These are phyloP conservation scores for Coniochaeta ligniaria DNA, from an alignment of 2,329 filamentous ascomycete genomes.

Conservation along the genomic window DNA sequence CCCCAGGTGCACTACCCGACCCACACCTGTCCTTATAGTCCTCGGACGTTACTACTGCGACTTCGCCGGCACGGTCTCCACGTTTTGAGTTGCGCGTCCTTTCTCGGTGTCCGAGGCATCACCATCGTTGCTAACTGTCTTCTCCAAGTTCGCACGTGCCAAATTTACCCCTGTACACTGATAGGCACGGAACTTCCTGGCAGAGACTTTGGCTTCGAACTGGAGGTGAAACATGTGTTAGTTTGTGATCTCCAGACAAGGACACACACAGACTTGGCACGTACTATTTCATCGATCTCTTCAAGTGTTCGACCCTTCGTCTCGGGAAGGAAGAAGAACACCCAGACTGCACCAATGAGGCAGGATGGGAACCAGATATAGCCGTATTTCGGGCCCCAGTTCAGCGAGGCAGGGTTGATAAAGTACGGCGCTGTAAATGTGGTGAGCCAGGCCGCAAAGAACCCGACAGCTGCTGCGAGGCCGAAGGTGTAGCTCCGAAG, in stretches of 20 bases:
- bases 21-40: too few relatives aligned
- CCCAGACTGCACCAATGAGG: slow-evolving; percentile 19
- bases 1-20: neutral
- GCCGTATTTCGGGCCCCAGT: slow-evolving; percentile 43
- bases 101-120: neutral
- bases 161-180: slow-evolving; percentile 11
- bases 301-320: slow-evolving; percentile 42
- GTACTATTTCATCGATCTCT: slow-evolving; percentile 44
- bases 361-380: slow-evolving; percentile 40
- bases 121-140: neutral
- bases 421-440: slow-evolving; percentile 48
- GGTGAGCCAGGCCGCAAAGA: slow-evolving; percentile 43
- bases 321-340: slow-evolving; percentile 38
- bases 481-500: slow-evolving; percentile 45
- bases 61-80: neutral
- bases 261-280: slow-evolving; percentile 2
- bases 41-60: neutral
- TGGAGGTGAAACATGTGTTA: slow-evolving; percentile 3
- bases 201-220: slow-evolving; percentile 27
- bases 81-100: neutral
- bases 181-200: slow-evolving; percentile 31
- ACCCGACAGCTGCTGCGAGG: slow-evolving; percentile 37
- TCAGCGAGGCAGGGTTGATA: slow-evolving; percentile 39
- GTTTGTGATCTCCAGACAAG: neutral
- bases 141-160: neutral